Base-by-base conservation (phyloP, 768 basidiomycete species). In the Leccinum boreale region DNA sequence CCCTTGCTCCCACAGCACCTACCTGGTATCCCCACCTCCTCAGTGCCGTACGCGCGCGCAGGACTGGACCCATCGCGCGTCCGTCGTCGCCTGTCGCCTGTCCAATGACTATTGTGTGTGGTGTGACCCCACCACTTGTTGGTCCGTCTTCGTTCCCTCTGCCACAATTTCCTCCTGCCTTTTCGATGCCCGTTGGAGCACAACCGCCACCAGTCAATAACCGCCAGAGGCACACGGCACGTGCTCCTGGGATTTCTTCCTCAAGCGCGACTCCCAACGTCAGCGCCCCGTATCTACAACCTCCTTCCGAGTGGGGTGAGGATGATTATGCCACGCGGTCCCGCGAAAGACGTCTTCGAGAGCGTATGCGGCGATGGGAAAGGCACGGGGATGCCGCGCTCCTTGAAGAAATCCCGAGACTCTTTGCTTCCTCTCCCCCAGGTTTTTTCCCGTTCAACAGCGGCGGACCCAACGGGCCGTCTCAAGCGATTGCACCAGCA, bases 31-130 rank as follows among this genome's bases (percentile, higher is more conserved):
- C 91, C 11, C 80, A 86, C 39, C 79, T 98, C 24, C 78, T 94
- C 14, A 78, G 83, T 28, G 87, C 91, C 12, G 89, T 95, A n/a
- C 83, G 86, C 45, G 78, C 85, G 55, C 81, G 92, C 36, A 83
- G 94, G 31, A 80, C 84, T 61, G 86, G 88, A 2, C 78, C 86
- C 3, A 74, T 87, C 8, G 73, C 84, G 1, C 77, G 84, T 28
- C 78, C 85, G 11, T 78, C 83, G 5, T 82, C 84, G n/a, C 80
- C 85, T 1, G 80, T 85, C 12, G 62, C 72, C 35, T 84, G 84
- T 66, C 91, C 93, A 3, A 90, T 87, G 64, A 84, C 87, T 8
- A 92, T 97, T 49, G 78, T 97, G 17, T 90, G 96, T 65, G 92
- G 93, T n/a, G 85, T 92, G 65, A 86, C 89, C 1, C 92, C 94